Evolutionary conservation across 176 grass and related monocot species (phyloP).

Genomic region (Carex scoparia): DNA sequence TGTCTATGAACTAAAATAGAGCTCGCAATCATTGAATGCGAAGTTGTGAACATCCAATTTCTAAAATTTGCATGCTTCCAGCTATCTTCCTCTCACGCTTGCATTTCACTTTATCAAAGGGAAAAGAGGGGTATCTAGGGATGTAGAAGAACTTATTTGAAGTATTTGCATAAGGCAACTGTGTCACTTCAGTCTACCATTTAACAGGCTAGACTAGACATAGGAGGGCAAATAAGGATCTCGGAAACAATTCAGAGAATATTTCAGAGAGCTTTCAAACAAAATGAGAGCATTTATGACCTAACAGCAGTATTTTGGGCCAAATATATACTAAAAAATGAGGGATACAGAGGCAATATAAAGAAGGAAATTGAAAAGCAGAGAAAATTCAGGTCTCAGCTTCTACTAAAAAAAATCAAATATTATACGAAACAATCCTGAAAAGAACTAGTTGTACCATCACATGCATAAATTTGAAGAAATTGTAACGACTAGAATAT

Average conservation of each 20-base stretch:
- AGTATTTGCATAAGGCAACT: background rate
- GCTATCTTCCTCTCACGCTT: background rate
- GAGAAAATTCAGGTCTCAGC: background rate
- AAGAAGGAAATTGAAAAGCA: constrained; percentile 1
- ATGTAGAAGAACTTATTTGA: background rate
- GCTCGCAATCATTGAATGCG: background rate
- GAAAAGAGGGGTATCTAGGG: background rate
- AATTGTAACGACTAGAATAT: background rate
- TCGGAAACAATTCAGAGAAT: background rate
- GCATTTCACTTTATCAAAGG: background rate
- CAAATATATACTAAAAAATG: background rate
- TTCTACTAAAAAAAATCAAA: background rate
- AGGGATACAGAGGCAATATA: background rate
- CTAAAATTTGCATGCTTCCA: background rate
- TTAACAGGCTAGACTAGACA: background rate
- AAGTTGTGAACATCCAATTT: background rate
- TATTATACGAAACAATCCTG: background rate
- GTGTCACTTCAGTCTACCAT: background rate
- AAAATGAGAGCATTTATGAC: background rate
- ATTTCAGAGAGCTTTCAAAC: background rate
- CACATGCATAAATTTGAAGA: background rate
- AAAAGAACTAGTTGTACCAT: background rate
- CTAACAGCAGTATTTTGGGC: background rate
- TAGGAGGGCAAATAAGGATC: background rate
- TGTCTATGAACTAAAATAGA: background rate